These are phyloP conservation scores for Oryza brachyantha DNA, from an alignment of 176 grass and related monocot genomes.

Conservation along the genomic window DNA sequence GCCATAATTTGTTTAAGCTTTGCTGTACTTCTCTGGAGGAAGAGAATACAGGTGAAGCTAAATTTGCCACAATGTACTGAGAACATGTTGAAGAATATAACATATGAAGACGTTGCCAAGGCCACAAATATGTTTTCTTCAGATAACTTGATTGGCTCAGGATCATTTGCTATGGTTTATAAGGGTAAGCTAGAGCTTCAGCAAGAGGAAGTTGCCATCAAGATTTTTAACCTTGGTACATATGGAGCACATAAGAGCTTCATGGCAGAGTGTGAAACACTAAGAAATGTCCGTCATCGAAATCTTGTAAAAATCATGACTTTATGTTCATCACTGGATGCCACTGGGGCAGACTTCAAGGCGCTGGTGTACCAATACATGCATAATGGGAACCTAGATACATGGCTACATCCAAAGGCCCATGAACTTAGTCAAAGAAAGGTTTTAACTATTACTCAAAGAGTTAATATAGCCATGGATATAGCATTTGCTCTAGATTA, in stretches of 20 bases:
- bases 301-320: slow-evolving; percentile 60
- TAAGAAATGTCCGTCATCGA: slow-evolving; percentile 48
- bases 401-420: slow-evolving; percentile 45
- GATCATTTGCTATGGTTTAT: slow-evolving; percentile 59
- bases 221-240: slow-evolving; percentile 44
- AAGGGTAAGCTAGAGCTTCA: slow-evolving; percentile 23
- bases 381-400: slow-evolving; percentile 56
- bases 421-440: neutral
- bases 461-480: slow-evolving; percentile 28
- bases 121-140: slow-evolving; percentile 46
- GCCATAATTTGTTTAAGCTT: neutral
- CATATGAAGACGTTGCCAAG: slow-evolving; percentile 27
- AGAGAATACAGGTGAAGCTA: neutral
- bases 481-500: slow-evolving; percentile 45
- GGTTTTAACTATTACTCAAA: slow-evolving; percentile 25
- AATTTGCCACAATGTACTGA: neutral
- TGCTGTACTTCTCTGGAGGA: neutral
- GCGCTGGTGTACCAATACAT: slow-evolving; percentile 60
- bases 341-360: slow-evolving; percentile 44
- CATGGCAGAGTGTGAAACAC: slow-evolving; percentile 48
- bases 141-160: slow-evolving; percentile 42
- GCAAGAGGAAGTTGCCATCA: slow-evolving; percentile 40
- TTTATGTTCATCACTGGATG: slow-evolving; percentile 49
- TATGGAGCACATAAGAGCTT: slow-evolving; percentile 49
- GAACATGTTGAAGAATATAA: slow-evolving; percentile 3